These are phyloP conservation scores for Tolypocladium ovalisporum DNA, from an alignment of 2,329 filamentous ascomycete species.

Conservation along the genomic window DNA sequence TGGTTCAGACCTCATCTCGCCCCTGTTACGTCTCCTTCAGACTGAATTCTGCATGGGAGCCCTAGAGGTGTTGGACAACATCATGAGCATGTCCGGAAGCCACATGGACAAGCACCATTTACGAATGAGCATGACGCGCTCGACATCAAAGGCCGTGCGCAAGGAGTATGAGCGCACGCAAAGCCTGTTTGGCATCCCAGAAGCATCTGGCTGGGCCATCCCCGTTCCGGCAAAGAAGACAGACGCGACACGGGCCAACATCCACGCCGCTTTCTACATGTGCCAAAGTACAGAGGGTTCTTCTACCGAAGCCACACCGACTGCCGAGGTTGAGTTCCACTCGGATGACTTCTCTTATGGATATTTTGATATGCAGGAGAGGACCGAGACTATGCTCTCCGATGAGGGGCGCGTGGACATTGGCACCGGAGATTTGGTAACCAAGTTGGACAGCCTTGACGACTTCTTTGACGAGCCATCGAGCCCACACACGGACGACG, in stretches of 20 bases:
- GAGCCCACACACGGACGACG: slow-evolving; percentile 45
- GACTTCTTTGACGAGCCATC: slow-evolving; percentile 69
- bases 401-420: slow-evolving; percentile 64
- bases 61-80: slow-evolving; percentile 81
- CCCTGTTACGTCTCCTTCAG: slow-evolving; percentile 76
- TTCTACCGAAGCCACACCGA: slow-evolving; percentile 50
- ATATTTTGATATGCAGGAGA: slow-evolving; percentile 61
- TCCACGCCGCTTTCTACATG: slow-evolving; percentile 93
- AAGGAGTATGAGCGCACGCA: slow-evolving; percentile 94
- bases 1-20: slow-evolving; percentile 90
- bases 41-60: slow-evolving; percentile 92
- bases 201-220: slow-evolving; percentile 92
- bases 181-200: slow-evolving; percentile 91
- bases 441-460: slow-evolving; percentile 67
- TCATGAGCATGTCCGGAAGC: slow-evolving; percentile 86
- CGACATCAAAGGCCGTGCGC: slow-evolving; percentile 71
- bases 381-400: slow-evolving; percentile 87
- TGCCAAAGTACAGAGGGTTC: slow-evolving; percentile 60
- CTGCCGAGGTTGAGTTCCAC: slow-evolving; percentile 86
- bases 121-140: slow-evolving; percentile 94
- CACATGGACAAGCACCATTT: slow-evolving; percentile 91
- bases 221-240: slow-evolving; percentile 87
- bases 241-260: slow-evolving; percentile 75
- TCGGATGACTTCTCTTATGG: slow-evolving; percentile 77
- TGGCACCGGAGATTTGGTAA: slow-evolving; percentile 66